Percentiles rank a stretch among this genome's conserved stretches.
These are phyloP conservation scores for Ploettnerulaceae sp. DNA, from an alignment of 2,329 filamentous ascomycete genomes.

Conservation along the genomic window DNA sequence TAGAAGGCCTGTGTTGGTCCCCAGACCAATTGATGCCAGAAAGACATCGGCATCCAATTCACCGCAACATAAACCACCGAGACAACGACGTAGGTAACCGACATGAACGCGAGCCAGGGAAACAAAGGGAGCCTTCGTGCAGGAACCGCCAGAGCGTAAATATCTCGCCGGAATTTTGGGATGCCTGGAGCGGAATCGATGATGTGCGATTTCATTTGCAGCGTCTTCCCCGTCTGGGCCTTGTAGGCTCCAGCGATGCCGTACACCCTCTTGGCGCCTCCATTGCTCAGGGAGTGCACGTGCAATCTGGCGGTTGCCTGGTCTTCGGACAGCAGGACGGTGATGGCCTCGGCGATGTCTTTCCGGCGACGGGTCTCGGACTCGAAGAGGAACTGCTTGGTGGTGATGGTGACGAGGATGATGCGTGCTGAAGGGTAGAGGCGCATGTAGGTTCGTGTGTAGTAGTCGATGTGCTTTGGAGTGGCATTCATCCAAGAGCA, in stretches of 20 bases:
- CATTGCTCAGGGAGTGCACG: slow-evolving; percentile 54
- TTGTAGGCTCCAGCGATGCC: slow-evolving; percentile 18
- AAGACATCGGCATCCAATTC: slow-evolving; percentile 24
- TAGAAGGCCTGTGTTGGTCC: slow-evolving; percentile 21
- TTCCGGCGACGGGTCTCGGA: slow-evolving; percentile 20
- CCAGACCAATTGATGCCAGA: slow-evolving; percentile 29
- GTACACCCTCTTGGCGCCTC: slow-evolving; percentile 41
- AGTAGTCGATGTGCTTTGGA: slow-evolving; percentile 52
- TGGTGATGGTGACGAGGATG: slow-evolving; percentile 45
- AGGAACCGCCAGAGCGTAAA: slow-evolving; percentile 21
- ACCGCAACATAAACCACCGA: slow-evolving; percentile 20
- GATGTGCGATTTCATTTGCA: slow-evolving; percentile 18
- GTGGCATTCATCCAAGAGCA: slow-evolving; percentile 55
- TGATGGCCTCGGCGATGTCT: slow-evolving; percentile 33
- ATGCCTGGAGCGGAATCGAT: slow-evolving; percentile 27
- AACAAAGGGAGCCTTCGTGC: slow-evolving; percentile 15
- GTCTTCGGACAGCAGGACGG: slow-evolving; percentile 17
- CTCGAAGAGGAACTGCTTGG: slow-evolving; percentile 42
- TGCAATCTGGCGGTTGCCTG: slow-evolving; percentile 37
- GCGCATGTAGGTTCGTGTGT: slow-evolving; percentile 46
- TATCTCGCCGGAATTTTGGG: slow-evolving; percentile 26
- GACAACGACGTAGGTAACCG: slow-evolving; percentile 6
- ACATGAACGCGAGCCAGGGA: slow-evolving; percentile 18
- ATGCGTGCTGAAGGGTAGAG: slow-evolving; percentile 48
- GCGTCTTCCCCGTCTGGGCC: slow-evolving; percentile 13